Percentiles rank a stretch among this genome's conserved stretches.
phyloP scores from a whole-genome alignment of 2,329 filamentous ascomycete genomes.

The Fusarium illudens region DNA sequence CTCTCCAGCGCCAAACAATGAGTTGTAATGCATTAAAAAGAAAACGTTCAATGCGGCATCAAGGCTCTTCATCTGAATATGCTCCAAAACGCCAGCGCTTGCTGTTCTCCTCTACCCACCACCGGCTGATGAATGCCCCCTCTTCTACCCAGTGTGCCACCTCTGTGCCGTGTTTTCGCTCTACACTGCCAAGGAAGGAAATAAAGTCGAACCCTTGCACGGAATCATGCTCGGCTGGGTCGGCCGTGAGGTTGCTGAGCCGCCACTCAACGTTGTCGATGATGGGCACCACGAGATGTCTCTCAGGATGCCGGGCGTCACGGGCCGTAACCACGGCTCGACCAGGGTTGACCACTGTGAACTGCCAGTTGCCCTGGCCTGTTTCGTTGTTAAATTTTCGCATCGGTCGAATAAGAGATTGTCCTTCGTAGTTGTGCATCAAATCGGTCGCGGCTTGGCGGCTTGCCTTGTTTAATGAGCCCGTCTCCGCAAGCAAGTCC shows the following conservation, averaged over 20 bases:
- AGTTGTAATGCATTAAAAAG: not conserved
- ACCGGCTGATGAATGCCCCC: slow-evolving; percentile 44
- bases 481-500: slow-evolving; percentile 45
- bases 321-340: slow-evolving; percentile 45
- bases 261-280: slow-evolving; percentile 46
- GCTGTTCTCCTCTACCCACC: slow-evolving; percentile 48
- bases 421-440: slow-evolving; percentile 44
- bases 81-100: slow-evolving; percentile 45
- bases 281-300: slow-evolving; percentile 44
- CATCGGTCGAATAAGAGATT: slow-evolving; percentile 43
- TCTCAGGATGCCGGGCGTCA: slow-evolving; percentile 43
- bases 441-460: slow-evolving; percentile 37
- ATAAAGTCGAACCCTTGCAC: slow-evolving; percentile 42
- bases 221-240: slow-evolving; percentile 38
- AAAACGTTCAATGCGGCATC: not conserved
- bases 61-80: not conserved
- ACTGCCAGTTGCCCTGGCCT: slow-evolving; percentile 46
- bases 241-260: slow-evolving; percentile 41
- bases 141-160: slow-evolving; percentile 45
- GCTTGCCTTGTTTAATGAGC: slow-evolving; percentile 37
- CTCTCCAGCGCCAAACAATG: slow-evolving; percentile 1
- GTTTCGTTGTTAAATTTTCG: slow-evolving; percentile 18
- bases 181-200: slow-evolving; percentile 35
- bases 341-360: slow-evolving; percentile 46
- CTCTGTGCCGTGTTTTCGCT: slow-evolving; percentile 36